Evolutionary conservation across 139 green algal species (phyloP).

Genomic region (Chlamydomonas eustigma): DNA sequence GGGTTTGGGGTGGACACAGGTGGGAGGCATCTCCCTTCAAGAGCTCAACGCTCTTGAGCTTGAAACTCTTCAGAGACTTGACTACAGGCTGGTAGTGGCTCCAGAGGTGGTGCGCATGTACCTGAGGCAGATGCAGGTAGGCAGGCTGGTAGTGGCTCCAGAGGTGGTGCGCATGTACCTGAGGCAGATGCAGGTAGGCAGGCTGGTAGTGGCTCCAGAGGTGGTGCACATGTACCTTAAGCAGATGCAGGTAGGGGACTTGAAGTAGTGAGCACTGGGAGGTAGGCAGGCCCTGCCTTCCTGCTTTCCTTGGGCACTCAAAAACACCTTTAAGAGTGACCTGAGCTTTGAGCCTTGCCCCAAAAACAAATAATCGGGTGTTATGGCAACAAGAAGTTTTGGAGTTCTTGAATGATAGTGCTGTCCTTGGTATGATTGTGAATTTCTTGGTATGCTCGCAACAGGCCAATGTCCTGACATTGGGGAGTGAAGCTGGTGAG

Average conservation of each 20-base stretch:
- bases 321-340: too few relatives aligned
- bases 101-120: slow-evolving; percentile 1
- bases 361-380: too few relatives aligned
- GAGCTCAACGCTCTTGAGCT: slow-evolving; percentile 79
- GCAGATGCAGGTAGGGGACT: slow-evolving; percentile 12
- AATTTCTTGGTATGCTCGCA: not conserved
- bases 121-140: slow-evolving; percentile 10
- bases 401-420: too few relatives aligned
- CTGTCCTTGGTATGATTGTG: not conserved
- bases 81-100: not conserved
- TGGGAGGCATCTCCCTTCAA: slow-evolving; percentile 59
- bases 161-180: not conserved
- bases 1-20: slow-evolving; percentile 21
- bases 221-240: not conserved
- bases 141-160: not conserved
- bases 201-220: slow-evolving; percentile 2
- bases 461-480: not conserved
- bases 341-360: too few relatives aligned
- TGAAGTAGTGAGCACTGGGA: too few relatives aligned
- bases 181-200: slow-evolving; percentile 9
- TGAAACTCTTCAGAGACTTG: not conserved
- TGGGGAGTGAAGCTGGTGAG: not conserved
- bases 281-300: too few relatives aligned
- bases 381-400: too few relatives aligned
- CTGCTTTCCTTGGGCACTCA: too few relatives aligned